These are phyloP conservation scores for Rhynchospora breviuscula DNA, from an alignment of 176 grass and related monocot species.

Conservation along the genomic window DNA sequence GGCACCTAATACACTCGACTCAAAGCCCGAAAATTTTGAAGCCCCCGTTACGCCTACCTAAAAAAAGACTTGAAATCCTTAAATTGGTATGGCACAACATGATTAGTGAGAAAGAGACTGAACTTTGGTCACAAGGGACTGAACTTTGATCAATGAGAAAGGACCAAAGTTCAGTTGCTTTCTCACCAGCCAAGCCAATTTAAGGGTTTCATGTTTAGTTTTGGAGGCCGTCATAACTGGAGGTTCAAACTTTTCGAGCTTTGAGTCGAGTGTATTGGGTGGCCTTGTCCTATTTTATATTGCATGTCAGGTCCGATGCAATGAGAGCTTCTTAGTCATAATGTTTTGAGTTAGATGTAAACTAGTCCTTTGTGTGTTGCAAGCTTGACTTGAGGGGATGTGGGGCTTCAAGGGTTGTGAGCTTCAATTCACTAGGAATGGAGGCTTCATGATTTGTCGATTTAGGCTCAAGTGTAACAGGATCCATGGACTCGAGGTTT, in stretches of 20 bases:
- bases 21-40: neutral
- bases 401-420: neutral
- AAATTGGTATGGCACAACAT: neutral
- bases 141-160: no score
- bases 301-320: neutral
- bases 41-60: neutral
- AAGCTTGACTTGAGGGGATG: neutral
- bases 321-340: neutral
- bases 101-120: constrained; percentile 16
- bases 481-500: no score
- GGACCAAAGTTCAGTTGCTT: neutral
- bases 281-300: no score
- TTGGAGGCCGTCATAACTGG: neutral
- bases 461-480: no score
- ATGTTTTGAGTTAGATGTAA: no score
- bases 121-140: neutral
- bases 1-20: no score
- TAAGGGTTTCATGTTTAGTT: neutral
- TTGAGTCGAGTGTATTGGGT: no score
- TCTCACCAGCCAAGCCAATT: neutral
- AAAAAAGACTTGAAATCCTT: neutral
- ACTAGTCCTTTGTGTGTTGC: no score
- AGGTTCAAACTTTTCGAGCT: neutral
- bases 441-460: neutral
- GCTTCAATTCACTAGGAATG: neutral